Percentiles rank a stretch among this genome's conserved stretches.
Conservation (phyloP, 805 yeast genomes). For the Wickerhamiella allomyrinae region DNA sequence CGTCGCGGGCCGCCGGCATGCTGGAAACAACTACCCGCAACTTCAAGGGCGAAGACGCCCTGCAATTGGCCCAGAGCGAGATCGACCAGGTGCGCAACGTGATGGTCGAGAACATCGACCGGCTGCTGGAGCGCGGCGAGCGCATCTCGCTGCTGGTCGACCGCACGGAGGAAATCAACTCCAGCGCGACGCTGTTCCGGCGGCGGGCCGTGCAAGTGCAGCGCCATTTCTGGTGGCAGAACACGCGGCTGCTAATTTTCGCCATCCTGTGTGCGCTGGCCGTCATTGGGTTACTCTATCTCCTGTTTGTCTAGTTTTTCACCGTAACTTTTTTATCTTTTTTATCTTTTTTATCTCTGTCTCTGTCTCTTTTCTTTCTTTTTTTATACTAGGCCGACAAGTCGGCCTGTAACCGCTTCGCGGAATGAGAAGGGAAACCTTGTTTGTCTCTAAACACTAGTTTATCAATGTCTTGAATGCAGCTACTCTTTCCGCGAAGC, state of each 20-base stretch:
- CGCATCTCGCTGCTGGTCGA: constrained; percentile 56
- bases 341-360: no score
- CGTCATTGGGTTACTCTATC: neutral
- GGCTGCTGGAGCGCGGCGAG: constrained; percentile 65
- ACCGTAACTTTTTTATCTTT: no score
- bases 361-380: no score
- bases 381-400: no score
- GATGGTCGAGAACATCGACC: constrained; percentile 61
- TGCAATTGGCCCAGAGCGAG: constrained; percentile 28
- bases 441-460: no score
- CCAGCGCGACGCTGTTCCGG: constrained; percentile 53
- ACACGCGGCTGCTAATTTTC: constrained; percentile 15
- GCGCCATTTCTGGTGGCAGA: constrained; percentile 58
- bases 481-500: no score
- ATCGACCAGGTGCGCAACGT: constrained; percentile 49
- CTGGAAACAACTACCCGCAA: constrained; percentile 8
- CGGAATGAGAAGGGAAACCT: no score
- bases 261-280: neutral
- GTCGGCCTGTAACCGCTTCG: no score
- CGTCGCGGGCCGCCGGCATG: constrained; percentile 4
- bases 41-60: constrained; percentile 15
- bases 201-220: constrained; percentile 50
- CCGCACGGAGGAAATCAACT: constrained; percentile 61
- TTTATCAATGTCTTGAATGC: no score
- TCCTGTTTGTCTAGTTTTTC: no score